These are phyloP conservation scores for Coniochaeta sp. DNA, from an alignment of 2,329 filamentous ascomycete species.

Conservation along the genomic window DNA sequence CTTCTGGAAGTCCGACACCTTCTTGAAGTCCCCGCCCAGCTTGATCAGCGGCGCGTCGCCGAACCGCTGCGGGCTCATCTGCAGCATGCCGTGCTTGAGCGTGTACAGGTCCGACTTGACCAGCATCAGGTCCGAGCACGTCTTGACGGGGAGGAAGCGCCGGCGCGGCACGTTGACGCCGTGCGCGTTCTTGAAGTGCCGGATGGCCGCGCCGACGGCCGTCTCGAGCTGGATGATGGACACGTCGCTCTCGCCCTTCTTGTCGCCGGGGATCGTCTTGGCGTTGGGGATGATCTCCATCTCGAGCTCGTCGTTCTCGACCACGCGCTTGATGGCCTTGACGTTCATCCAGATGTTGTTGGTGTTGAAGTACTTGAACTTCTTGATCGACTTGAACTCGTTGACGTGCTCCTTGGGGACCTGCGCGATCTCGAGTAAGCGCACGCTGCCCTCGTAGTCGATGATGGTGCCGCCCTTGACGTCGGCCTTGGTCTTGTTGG, in stretches of 20 bases:
- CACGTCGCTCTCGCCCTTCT: slow-evolving; percentile 98
- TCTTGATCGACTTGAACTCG: slow-evolving; percentile 99
- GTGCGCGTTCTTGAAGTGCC: slow-evolving; percentile 97
- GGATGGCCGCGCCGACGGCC: slow-evolving; percentile 94
- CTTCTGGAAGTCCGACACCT: slow-evolving; percentile 95
- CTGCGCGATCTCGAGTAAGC: slow-evolving; percentile 96
- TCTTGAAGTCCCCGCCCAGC: slow-evolving; percentile 99
- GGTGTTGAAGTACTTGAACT: slow-evolving; percentile 99
- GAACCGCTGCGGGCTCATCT: slow-evolving; percentile 95
- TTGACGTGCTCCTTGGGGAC: slow-evolving; percentile 99
- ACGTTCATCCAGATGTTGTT: slow-evolving; percentile 99
- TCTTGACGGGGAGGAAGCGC: slow-evolving; percentile 99
- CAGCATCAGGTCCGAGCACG: slow-evolving; percentile 97
- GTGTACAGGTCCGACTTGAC: slow-evolving; percentile 99
- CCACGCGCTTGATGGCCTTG: slow-evolving; percentile 94
- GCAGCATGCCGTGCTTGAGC: slow-evolving; percentile 93
- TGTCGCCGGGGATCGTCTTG: slow-evolving; percentile 97
- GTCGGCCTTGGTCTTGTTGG: slow-evolving; percentile 99
- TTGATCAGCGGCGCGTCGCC: slow-evolving; percentile 97
- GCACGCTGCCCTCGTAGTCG: slow-evolving; percentile 94
- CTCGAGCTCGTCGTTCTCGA: slow-evolving; percentile 95
- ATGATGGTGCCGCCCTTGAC: slow-evolving; percentile 99
- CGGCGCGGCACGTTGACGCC: slow-evolving; percentile 97
- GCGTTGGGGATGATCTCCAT: slow-evolving; percentile 99
- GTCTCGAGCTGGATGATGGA: slow-evolving; percentile 98